A percentile compares a stretch with the other conserved stretches of the same genome.
Evolutionary conservation across 75 land plant genomes (phyloP).

Genomic region (Picea glauca): DNA sequence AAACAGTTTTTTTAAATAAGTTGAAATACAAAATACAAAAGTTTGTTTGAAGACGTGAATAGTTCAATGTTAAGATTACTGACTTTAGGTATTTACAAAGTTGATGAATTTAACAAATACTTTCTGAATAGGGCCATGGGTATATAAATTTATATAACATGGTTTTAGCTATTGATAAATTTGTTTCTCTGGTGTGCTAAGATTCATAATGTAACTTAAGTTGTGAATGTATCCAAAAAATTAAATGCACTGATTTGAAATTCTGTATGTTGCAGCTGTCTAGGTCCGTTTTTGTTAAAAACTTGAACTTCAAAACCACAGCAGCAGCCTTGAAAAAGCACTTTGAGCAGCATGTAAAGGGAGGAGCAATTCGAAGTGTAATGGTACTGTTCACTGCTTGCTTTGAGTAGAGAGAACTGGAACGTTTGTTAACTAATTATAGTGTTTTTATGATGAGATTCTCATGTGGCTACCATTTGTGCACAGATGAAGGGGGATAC

Average conservation of each 20-base stretch:
- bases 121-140: background rate
- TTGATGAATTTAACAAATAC: background rate
- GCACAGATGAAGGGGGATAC: conserved; percentile 36
- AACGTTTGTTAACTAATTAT: background rate
- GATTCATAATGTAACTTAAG: background rate
- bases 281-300: conserved; percentile 83
- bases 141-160: background rate
- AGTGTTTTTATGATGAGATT: background rate
- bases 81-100: background rate
- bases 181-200: background rate
- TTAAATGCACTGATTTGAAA: background rate
- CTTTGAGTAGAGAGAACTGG: background rate
- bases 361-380: conserved; percentile 57
- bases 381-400: conserved; percentile 41
- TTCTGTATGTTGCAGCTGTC: conserved; percentile 36
- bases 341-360: conserved; percentile 54
- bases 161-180: background rate
- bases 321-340: conserved; percentile 71
- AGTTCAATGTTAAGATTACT: background rate
- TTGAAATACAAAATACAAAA: too few relatives aligned
- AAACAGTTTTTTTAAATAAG: too few relatives aligned
- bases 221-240: background rate
- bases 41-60: background rate
- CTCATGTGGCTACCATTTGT: background rate
- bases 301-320: conserved; percentile 84